phyloP scores from a whole-genome alignment of 768 basidiomycete genomes.

The Leccinum sublutescens region DNA sequence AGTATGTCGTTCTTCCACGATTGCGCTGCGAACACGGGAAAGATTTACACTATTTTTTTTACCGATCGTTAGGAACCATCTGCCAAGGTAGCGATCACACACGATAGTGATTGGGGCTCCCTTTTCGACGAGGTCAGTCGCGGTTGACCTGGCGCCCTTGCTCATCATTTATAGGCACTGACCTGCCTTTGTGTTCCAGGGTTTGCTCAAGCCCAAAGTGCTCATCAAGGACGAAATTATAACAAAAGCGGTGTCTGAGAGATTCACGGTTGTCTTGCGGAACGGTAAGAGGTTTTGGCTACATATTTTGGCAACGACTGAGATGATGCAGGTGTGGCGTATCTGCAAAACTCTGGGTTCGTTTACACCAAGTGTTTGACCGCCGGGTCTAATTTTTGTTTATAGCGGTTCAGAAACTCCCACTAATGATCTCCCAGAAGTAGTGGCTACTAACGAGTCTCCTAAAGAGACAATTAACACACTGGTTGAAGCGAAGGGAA shows the following conservation, averaged over 20 bases:
- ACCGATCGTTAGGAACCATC: slow-evolving; percentile 16
- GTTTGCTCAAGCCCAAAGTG: slow-evolving; percentile 9
- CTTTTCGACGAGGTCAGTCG: slow-evolving; percentile 17
- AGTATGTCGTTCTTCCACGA: slow-evolving; percentile 5
- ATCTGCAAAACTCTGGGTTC: slow-evolving; percentile 16
- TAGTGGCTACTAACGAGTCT: not conserved
- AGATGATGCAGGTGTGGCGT: slow-evolving; percentile 20
- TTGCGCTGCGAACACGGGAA: not conserved
- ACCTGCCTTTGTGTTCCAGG: slow-evolving; percentile 2
- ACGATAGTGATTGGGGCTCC: slow-evolving; percentile 23
- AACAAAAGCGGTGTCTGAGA: slow-evolving; percentile 12
- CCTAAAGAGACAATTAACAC: not conserved
- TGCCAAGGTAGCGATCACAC: slow-evolving; percentile 25
- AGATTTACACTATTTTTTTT: not conserved
- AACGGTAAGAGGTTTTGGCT: slow-evolving; percentile 11
- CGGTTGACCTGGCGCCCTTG: not conserved
- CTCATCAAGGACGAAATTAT: slow-evolving; percentile 12
- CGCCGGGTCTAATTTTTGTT: not conserved
- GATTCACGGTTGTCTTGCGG: slow-evolving; percentile 4
- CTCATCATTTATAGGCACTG: not conserved
- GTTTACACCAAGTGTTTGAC: not conserved
- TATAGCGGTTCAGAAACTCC: slow-evolving; percentile 2
- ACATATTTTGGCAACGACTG: not conserved
- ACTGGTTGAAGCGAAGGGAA: not conserved
- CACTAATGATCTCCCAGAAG: not conserved